phyloP scores from a whole-genome alignment of 2,329 filamentous ascomycete species.

The Calonectria henricotiae region DNA sequence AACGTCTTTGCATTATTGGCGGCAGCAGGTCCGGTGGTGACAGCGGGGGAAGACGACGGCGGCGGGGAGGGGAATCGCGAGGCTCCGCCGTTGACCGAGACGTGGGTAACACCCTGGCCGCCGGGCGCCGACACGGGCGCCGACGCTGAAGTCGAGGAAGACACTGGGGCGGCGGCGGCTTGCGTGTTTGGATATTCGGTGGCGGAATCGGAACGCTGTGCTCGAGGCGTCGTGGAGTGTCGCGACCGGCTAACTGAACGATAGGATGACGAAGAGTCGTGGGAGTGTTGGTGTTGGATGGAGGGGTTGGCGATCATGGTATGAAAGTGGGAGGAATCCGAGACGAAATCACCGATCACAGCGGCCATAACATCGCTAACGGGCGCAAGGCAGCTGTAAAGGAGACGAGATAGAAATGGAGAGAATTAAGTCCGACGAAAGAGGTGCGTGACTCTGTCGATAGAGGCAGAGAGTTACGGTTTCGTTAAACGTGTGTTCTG shows the following conservation, averaged over 20 bases:
- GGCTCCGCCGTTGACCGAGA: slow-evolving; percentile 59
- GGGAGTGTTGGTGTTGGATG: slow-evolving; percentile 64
- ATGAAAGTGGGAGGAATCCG: slow-evolving; percentile 80
- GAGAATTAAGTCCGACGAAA: slow-evolving; percentile 34
- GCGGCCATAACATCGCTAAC: slow-evolving; percentile 72
- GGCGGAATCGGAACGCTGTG: slow-evolving; percentile 46
- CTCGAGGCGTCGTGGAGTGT: slow-evolving; percentile 54
- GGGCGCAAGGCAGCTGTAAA: slow-evolving; percentile 28
- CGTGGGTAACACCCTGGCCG: slow-evolving; percentile 48
- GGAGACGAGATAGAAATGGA: slow-evolving; percentile 2
- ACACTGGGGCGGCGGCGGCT: slow-evolving; percentile 32
- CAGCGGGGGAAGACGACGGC: slow-evolving; percentile 68
- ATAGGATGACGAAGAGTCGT: slow-evolving; percentile 57
- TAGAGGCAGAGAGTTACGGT: slow-evolving; percentile 39
- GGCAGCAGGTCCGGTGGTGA: slow-evolving; percentile 57
- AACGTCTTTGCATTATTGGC: slow-evolving; percentile 62
- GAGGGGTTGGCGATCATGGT: slow-evolving; percentile 75
- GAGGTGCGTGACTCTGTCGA: slow-evolving; percentile 47
- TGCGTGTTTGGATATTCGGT: slow-evolving; percentile 42
- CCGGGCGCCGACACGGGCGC: slow-evolving; percentile 47
- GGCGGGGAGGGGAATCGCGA: slow-evolving; percentile 71
- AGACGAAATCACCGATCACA: slow-evolving; percentile 80
- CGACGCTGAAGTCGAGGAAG: slow-evolving; percentile 36
- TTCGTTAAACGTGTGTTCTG: slow-evolving; percentile 44
- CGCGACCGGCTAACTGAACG: slow-evolving; percentile 54